A percentile compares a stretch with the other conserved stretches of the same genome.
Evolutionary conservation across 495 filamentous ascomycete genomes (phyloP).

Genomic region (Aspergillus heteromorphus): DNA sequence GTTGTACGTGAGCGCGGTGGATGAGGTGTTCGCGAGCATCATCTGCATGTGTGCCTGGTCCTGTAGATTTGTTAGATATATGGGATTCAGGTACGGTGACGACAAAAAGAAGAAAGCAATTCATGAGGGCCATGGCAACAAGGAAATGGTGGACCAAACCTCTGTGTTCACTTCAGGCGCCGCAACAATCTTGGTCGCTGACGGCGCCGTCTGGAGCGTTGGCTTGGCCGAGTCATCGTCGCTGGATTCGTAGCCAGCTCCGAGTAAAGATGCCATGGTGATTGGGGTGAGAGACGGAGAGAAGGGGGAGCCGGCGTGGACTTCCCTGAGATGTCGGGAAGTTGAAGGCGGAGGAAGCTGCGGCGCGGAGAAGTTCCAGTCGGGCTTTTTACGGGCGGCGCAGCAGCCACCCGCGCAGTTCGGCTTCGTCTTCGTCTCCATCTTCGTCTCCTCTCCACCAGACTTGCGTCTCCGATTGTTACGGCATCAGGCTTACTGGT

Average conservation of each 20-base stretch:
- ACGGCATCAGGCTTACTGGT: constrained; percentile 1
- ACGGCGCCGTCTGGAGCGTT: constrained; percentile 19
- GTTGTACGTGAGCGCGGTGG: constrained; percentile 51
- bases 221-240: constrained; percentile 40
- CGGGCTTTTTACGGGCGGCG: constrained; percentile 36
- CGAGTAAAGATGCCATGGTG: constrained; percentile 46
- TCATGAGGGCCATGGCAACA: not conserved
- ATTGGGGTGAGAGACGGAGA: constrained; percentile 4
- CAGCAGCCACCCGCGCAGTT: constrained; percentile 24
- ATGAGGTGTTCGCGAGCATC: constrained; percentile 52
- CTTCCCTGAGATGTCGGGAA: constrained; percentile 4
- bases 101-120: not conserved
- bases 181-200: constrained; percentile 43
- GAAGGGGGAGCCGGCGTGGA: not conserved
- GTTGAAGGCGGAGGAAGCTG: not conserved
- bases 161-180: constrained; percentile 58
- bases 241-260: constrained; percentile 48
- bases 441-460: constrained; percentile 1
- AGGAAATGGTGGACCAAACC: constrained; percentile 48
- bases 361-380: constrained; percentile 6
- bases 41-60: constrained; percentile 53
- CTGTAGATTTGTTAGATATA: constrained; percentile 37
- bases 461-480: not conserved
- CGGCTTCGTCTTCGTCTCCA: not conserved
- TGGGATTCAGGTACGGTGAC: not conserved